Evolutionary conservation across 768 basidiomycete species (phyloP).

Genomic region (Macrocybe gigantea): DNA sequence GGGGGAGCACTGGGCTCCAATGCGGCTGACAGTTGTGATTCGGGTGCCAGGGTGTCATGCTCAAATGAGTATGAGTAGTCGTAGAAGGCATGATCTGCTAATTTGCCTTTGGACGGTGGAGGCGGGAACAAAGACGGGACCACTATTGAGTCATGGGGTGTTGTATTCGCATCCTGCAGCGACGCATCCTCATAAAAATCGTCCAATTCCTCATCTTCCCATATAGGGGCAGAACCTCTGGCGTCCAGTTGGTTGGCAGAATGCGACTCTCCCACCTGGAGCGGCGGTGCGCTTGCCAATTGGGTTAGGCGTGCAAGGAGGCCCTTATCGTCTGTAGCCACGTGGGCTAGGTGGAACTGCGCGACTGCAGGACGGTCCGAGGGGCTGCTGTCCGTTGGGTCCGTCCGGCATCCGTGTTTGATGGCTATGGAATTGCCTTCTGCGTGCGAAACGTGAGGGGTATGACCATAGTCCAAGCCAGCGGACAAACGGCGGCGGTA

Average conservation of each 20-base stretch:
- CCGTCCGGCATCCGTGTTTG: no score
- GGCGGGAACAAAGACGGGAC: constrained; percentile 32
- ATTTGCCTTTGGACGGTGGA: constrained; percentile 37
- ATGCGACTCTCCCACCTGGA: constrained; percentile 8
- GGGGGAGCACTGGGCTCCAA: constrained; percentile 37
- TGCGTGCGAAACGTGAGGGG: no score
- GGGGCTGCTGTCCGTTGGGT: not conserved
- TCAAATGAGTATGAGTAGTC: constrained; percentile 37
- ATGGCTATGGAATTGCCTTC: no score
- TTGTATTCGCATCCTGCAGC: not conserved
- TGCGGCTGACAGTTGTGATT: constrained; percentile 34
- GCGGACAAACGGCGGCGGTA: constrained; percentile 30
- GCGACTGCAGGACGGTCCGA: not conserved
- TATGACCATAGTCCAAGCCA: constrained; percentile 1
- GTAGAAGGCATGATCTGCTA: constrained; percentile 33
- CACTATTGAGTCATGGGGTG: constrained; percentile 7
- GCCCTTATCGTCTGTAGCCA: constrained; percentile 62
- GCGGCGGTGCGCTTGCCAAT: constrained; percentile 49
- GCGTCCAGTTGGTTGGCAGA: constrained; percentile 7
- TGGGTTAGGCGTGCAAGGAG: constrained; percentile 47
- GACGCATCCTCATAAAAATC: constrained; percentile 20
- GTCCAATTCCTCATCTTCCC: constrained; percentile 44
- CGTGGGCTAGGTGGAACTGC: constrained; percentile 37
- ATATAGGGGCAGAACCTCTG: constrained; percentile 43
- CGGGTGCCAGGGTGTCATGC: constrained; percentile 24